Conservation (phyloP, 2,329 filamentous ascomycete species). For the Colletotrichum ledebouriae region DNA sequence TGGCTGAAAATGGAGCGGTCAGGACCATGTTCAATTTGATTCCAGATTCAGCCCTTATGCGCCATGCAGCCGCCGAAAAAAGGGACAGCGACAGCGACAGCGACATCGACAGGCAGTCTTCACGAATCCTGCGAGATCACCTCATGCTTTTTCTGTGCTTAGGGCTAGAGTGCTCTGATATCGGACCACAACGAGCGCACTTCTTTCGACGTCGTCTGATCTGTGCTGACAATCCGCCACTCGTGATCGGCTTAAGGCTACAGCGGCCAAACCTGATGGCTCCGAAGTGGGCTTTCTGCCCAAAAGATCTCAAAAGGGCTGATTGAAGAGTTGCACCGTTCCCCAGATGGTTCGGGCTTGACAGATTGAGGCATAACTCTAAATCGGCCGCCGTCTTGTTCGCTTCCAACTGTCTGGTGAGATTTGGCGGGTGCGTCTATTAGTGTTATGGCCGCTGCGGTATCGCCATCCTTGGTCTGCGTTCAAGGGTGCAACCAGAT, state of each 20-base stretch:
- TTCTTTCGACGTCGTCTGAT: slow-evolving; percentile 37
- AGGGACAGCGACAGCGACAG: neutral
- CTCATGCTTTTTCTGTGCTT: slow-evolving; percentile 13
- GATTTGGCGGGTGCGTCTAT: slow-evolving; percentile 17
- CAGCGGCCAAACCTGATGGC: slow-evolving; percentile 10
- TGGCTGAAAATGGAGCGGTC: slow-evolving; percentile 17
- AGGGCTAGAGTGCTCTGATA: slow-evolving; percentile 27
- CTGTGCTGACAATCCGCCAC: slow-evolving; percentile 23
- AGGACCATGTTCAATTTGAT: slow-evolving; percentile 22
- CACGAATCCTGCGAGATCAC: slow-evolving; percentile 5
- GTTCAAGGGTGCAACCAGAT: neutral
- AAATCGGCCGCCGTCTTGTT: slow-evolving; percentile 25
- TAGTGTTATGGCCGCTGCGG: slow-evolving; percentile 3
- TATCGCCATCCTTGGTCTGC: slow-evolving; percentile 7
- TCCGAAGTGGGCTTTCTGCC: neutral
- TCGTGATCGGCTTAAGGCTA: slow-evolving; percentile 32
- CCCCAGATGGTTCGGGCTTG: slow-evolving; percentile 36
- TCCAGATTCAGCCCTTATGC: slow-evolving; percentile 32
- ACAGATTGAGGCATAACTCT: slow-evolving; percentile 29
- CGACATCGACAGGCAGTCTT: slow-evolving; percentile 2
- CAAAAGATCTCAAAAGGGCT: slow-evolving; percentile 24
- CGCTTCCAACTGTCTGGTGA: neutral
- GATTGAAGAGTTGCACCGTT: slow-evolving; percentile 27
- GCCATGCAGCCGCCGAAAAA: slow-evolving; percentile 17
- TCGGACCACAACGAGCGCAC: slow-evolving; percentile 26